Conservation (phyloP, 1,139 yeast genomes). For the Torulaspora globosa region DNA sequence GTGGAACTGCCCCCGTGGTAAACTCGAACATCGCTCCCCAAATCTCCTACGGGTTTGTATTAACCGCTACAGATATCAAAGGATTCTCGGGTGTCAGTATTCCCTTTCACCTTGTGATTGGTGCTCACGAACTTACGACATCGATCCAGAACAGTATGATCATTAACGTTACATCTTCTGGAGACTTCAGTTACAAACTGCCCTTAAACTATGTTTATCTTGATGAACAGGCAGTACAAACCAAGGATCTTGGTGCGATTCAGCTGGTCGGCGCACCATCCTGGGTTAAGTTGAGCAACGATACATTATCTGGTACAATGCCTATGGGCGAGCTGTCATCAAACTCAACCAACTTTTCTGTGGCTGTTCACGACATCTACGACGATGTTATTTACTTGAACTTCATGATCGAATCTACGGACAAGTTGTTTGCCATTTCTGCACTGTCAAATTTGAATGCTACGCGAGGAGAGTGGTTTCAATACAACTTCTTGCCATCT, state of each 20-base stretch:
- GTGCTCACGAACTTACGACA: conserved; percentile 82
- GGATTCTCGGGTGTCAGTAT: conserved; percentile 75
- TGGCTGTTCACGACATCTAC: conserved; percentile 57
- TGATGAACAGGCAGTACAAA: conserved; percentile 51
- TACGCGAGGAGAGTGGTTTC: conserved; percentile 56
- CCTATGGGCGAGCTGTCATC: conserved; percentile 46
- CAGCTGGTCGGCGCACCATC: conserved; percentile 49
- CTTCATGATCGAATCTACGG: conserved; percentile 43
- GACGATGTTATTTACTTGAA: conserved; percentile 62
- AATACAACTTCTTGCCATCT: conserved; percentile 49
- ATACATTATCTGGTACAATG: conserved; percentile 54
- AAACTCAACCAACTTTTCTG: conserved; percentile 44
- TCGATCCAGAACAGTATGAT: conserved; percentile 43
- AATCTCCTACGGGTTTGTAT: conserved; percentile 60
- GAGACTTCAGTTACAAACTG: conserved; percentile 49
- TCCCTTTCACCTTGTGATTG: conserved; percentile 68
- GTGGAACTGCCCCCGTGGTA: conserved; percentile 85
- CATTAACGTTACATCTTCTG: conserved; percentile 64
- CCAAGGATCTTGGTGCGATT: conserved; percentile 53
- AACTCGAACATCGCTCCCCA: conserved; percentile 88
- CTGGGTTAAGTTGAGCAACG: conserved; percentile 53
- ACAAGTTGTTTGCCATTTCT: conserved; percentile 48
- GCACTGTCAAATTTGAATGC: conserved; percentile 59
- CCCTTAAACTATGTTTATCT: conserved; percentile 59
- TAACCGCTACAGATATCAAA: conserved; percentile 72